Conservation (phyloP, 2,329 filamentous ascomycete genomes). For the Alternaria sp. region DNA sequence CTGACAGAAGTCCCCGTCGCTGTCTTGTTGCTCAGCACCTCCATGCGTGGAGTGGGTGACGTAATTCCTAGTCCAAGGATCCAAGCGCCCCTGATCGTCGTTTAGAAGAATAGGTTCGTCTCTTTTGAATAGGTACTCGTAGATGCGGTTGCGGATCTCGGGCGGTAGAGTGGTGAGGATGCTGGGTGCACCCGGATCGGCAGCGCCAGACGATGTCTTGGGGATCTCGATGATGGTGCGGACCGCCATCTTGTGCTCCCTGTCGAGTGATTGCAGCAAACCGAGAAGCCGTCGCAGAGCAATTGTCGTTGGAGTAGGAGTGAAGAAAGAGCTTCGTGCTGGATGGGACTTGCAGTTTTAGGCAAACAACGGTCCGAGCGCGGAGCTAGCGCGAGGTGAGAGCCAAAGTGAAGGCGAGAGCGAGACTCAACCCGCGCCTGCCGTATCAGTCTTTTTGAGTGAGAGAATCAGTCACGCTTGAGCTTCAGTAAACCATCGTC, state of each 20-base stretch:
- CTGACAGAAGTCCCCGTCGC: too few relatives aligned
- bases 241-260: not conserved
- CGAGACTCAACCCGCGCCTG: not conserved
- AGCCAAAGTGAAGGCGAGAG: not conserved
- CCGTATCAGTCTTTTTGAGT: not conserved
- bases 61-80: accelerated
- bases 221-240: not conserved
- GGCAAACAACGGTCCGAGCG: not conserved
- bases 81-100: too few relatives aligned
- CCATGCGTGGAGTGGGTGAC: too few relatives aligned
- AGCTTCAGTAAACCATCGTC: not conserved
- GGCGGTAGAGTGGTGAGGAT: not conserved
- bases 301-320: not conserved
- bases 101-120: not conserved
- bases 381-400: not conserved
- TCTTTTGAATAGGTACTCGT: not conserved
- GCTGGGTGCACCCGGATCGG: not conserved
- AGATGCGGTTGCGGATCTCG: not conserved
- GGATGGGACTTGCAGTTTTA: not conserved
- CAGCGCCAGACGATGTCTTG: not conserved
- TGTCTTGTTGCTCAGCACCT: not conserved
- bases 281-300: accelerated
- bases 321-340: not conserved
- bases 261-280: not conserved
- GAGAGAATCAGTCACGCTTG: not conserved